Percentiles rank a stretch among this genome's conserved stretches.
phyloP scores from a whole-genome alignment of 2,329 filamentous ascomycete genomes.

The Ramularia endophylla region DNA sequence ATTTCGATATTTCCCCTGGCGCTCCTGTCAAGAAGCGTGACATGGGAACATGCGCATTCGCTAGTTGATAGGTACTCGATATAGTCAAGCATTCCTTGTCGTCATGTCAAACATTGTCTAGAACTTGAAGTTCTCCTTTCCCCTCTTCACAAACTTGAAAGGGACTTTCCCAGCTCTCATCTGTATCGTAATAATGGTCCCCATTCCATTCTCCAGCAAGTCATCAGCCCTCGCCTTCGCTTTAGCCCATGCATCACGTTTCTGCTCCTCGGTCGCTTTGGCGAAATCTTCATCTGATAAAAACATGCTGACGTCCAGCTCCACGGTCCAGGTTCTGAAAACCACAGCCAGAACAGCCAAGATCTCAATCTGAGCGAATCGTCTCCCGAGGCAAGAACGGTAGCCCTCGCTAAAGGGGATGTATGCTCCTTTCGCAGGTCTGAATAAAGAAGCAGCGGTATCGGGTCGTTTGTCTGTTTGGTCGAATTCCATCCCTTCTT shows the following conservation, averaged over 20 bases:
- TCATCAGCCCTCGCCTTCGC: slow-evolving; percentile 52
- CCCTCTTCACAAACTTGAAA: slow-evolving; percentile 62
- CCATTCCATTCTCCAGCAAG: slow-evolving; percentile 50
- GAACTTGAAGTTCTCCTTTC: slow-evolving; percentile 58
- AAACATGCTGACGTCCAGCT: slow-evolving; percentile 57
- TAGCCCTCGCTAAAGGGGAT: slow-evolving; percentile 52
- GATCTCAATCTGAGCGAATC: slow-evolving; percentile 54
- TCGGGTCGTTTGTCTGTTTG: slow-evolving; percentile 53
- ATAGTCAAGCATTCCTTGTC: too few relatives aligned
- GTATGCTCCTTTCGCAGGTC: slow-evolving; percentile 48
- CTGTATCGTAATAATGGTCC: slow-evolving; percentile 65
- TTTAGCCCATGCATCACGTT: slow-evolving; percentile 53
- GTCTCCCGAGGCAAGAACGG: slow-evolving; percentile 50
- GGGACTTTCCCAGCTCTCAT: slow-evolving; percentile 59
- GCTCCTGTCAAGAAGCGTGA: slow-evolving; percentile 56
- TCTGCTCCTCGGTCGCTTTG: slow-evolving; percentile 42
- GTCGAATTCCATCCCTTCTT: slow-evolving; percentile 39
- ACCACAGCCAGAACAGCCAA: slow-evolving; percentile 48
- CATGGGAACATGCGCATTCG: slow-evolving; percentile 66
- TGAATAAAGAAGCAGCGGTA: slow-evolving; percentile 57
- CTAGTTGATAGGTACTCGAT: slow-evolving; percentile 33
- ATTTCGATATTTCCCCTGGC: slow-evolving; percentile 78
- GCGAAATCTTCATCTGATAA: slow-evolving; percentile 38
- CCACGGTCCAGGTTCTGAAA: slow-evolving; percentile 57
- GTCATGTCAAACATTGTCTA: slow-evolving; percentile 1